Evolutionary conservation across 1,284 basidiomycete genomes (phyloP).

Genomic region (Papiliotrema terrestris): DNA sequence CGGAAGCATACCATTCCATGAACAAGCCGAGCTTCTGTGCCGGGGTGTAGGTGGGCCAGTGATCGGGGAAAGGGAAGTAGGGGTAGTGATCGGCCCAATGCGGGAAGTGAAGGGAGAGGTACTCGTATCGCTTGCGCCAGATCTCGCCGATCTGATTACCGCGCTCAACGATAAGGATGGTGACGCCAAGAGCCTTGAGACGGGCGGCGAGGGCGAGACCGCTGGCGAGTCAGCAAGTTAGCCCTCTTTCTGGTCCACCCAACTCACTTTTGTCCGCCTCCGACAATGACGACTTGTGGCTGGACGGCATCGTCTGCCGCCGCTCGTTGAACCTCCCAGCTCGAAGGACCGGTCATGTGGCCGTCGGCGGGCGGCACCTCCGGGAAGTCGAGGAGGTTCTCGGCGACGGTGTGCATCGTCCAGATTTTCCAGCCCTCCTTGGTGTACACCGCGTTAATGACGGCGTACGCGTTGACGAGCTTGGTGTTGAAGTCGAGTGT

Average conservation of each 20-base stretch:
- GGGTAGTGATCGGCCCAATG: conserved; percentile 53
- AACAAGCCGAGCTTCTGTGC: conserved; percentile 46
- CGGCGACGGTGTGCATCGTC: conserved; percentile 52
- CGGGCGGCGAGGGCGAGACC: conserved; percentile 48
- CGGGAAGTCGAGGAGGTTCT: conserved; percentile 55
- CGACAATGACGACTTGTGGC: conserved; percentile 52
- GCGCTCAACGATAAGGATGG: conserved; percentile 46
- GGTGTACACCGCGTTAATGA: conserved; percentile 56
- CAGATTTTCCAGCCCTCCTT: conserved; percentile 53
- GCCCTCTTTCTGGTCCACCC: too few relatives aligned
- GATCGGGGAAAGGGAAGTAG: conserved; percentile 50
- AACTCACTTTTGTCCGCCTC: conserved; percentile 42
- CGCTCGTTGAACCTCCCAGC: conserved; percentile 17
- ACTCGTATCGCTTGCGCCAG: conserved; percentile 57
- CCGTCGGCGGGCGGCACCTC: conserved; percentile 28
- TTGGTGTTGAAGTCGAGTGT: conserved; percentile 58
- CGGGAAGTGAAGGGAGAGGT: conserved; percentile 61
- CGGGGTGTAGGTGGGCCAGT: conserved; percentile 62
- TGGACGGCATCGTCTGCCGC: conserved; percentile 37
- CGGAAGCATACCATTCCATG: conserved; percentile 36
- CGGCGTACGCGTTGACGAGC: conserved; percentile 52
- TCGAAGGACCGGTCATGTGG: conserved; percentile 19
- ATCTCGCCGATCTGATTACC: conserved; percentile 45
- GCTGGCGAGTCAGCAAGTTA: not conserved
- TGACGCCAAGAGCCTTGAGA: conserved; percentile 46